A percentile compares a stretch with the other conserved stretches of the same genome.
Conservation (phyloP, 768 basidiomycete species). For the Phanerochaete carnosa region DNA sequence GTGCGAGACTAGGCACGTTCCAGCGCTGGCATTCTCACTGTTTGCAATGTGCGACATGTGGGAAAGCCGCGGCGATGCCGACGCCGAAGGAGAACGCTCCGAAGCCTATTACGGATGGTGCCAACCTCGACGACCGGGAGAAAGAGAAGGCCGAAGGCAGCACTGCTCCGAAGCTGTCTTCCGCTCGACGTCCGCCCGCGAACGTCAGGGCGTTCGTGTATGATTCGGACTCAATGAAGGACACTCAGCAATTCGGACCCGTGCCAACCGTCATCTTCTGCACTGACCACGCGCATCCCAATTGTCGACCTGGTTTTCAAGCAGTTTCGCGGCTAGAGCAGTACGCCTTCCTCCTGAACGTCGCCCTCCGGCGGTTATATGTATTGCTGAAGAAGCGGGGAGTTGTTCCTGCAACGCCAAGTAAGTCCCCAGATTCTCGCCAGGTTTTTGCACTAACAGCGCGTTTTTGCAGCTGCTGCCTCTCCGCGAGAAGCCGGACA, state of each 20-base stretch:
- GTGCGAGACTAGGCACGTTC: slow-evolving; percentile 92
- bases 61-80: slow-evolving; percentile 68
- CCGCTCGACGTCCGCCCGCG: slow-evolving; percentile 72
- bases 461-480: slow-evolving; percentile 20
- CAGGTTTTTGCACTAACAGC: slow-evolving; percentile 14
- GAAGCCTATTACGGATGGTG: slow-evolving; percentile 46
- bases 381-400: slow-evolving; percentile 84
- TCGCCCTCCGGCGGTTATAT: slow-evolving; percentile 89
- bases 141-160: slow-evolving; percentile 33
- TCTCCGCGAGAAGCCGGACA: slow-evolving; percentile 35
- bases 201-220: slow-evolving; percentile 78
- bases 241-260: slow-evolving; percentile 66
- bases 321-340: slow-evolving; percentile 94
- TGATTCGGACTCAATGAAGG: slow-evolving; percentile 66
- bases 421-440: slow-evolving; percentile 37
- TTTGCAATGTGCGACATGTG: slow-evolving; percentile 80
- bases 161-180: slow-evolving; percentile 53
- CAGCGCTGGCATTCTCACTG: slow-evolving; percentile 96
- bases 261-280: slow-evolving; percentile 76
- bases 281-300: slow-evolving; percentile 66
- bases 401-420: slow-evolving; percentile 79
- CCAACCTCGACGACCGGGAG: slow-evolving; percentile 34
- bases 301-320: slow-evolving; percentile 77
- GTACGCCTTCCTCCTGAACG: slow-evolving; percentile 95
- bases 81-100: slow-evolving; percentile 52